Conservation (phyloP, 768 basidiomycete species). For the Agaricus blazei region DNA sequence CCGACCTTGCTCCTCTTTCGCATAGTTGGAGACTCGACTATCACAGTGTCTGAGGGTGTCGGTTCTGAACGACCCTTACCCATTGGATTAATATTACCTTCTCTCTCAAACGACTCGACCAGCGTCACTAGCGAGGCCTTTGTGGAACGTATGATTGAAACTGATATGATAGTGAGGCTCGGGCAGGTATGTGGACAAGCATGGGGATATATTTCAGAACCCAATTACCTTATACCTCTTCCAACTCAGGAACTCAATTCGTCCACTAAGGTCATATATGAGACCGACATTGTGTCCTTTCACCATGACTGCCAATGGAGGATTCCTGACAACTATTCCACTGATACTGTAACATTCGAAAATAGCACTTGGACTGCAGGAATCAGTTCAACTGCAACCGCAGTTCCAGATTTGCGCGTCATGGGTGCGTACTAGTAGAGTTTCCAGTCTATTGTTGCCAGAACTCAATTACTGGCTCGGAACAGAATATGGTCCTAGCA, state of each 20-base stretch:
- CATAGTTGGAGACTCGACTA: not conserved
- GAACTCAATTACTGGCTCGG: not conserved
- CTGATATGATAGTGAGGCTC: not conserved
- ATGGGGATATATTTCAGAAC: not conserved
- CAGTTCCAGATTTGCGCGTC: not conserved
- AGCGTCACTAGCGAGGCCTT: not conserved
- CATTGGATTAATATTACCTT: not conserved
- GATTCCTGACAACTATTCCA: not conserved
- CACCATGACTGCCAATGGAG: conserved; percentile 2
- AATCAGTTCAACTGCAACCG: not conserved
- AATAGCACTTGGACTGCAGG: not conserved
- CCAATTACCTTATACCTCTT: conserved; percentile 2
- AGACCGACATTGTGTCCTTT: not conserved
- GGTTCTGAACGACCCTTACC: not conserved
- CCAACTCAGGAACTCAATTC: not conserved
- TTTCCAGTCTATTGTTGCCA: not conserved
- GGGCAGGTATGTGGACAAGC: not conserved
- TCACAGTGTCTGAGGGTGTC: conserved; percentile 2
- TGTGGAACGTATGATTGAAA: not conserved
- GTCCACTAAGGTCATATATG: not conserved
- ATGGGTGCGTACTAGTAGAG: not conserved
- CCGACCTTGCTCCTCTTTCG: not conserved
- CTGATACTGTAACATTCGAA: not conserved
- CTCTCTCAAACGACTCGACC: not conserved
- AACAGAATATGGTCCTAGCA: not conserved